These are phyloP conservation scores for Gossypium australe DNA, from an alignment of 345 rosid species.

Conservation along the genomic window DNA sequence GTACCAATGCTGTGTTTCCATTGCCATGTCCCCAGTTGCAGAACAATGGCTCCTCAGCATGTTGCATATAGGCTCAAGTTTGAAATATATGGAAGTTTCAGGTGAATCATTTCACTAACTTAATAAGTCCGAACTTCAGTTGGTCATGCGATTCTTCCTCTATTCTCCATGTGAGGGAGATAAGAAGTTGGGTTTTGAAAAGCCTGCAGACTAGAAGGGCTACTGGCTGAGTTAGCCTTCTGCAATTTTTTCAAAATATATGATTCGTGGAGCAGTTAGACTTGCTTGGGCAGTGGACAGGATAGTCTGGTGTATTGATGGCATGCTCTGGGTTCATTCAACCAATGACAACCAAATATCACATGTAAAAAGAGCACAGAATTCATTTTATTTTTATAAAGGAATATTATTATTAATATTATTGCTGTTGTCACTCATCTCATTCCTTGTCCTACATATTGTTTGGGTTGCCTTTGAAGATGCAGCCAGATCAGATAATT, in stretches of 20 bases:
- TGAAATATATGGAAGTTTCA: not conserved
- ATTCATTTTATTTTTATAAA: not conserved
- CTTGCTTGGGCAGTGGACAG: slow-evolving; percentile 5
- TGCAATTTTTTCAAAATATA: not conserved
- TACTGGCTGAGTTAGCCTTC: not conserved
- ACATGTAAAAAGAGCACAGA: not conserved
- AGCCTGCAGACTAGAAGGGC: not conserved
- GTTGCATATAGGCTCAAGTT: slow-evolving; percentile 33
- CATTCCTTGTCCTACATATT: not conserved
- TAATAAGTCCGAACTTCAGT: not conserved
- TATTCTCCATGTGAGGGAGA: not conserved
- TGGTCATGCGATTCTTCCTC: not conserved
- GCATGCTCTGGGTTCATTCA: not conserved
- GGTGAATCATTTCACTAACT: not conserved
- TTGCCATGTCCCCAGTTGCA: slow-evolving; percentile 63
- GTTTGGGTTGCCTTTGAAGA: not conserved
- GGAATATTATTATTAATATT: not conserved
- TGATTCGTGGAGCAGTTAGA: not conserved
- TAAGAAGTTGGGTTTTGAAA: not conserved
- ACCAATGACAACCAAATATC: not conserved
- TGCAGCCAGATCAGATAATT: not conserved
- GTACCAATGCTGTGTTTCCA: slow-evolving; percentile 50
- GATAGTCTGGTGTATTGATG: not conserved
- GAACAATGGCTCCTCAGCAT: slow-evolving; percentile 30
- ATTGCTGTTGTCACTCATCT: not conserved